Percentiles rank a stretch among this genome's conserved stretches.
Conservation (phyloP, 495 filamentous ascomycete genomes). For the Aspergillus heteromorphus region DNA sequence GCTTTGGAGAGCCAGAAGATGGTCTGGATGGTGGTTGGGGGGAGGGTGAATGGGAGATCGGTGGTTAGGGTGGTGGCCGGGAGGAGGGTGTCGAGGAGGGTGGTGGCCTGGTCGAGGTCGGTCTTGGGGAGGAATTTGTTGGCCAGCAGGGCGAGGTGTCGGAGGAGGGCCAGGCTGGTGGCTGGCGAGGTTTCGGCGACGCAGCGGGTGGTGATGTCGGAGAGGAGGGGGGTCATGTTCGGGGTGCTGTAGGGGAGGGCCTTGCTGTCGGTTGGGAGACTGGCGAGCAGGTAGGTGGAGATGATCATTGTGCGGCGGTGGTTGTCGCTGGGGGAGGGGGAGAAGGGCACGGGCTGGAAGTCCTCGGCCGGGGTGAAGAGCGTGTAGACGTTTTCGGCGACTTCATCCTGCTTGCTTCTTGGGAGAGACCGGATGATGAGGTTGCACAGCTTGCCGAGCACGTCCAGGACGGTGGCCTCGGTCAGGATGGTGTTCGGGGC, state of each 20-base stretch:
- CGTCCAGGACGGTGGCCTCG: constrained; percentile 52
- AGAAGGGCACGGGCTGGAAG: constrained; percentile 38
- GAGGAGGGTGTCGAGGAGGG: constrained; percentile 32
- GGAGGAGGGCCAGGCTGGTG: constrained; percentile 49
- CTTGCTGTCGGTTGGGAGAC: constrained; percentile 39
- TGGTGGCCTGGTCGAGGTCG: constrained; percentile 30
- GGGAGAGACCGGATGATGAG: constrained; percentile 54
- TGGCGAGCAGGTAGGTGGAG: constrained; percentile 58
- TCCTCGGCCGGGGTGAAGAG: constrained; percentile 41
- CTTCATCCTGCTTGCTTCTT: constrained; percentile 46
- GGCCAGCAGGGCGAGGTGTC: constrained; percentile 55
- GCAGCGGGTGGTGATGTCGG: constrained; percentile 36
- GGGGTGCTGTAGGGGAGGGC: constrained; percentile 29
- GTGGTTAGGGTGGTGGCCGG: constrained; percentile 14
- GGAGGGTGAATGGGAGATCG: constrained; percentile 6
- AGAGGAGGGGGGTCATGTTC: constrained; percentile 33
- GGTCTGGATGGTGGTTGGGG: constrained; percentile 30
- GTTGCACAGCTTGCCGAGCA: constrained; percentile 59
- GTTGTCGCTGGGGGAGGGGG: constrained; percentile 25
- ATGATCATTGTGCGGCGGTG: constrained; percentile 51
- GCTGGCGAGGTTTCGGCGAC: constrained; percentile 29
- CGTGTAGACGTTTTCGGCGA: constrained; percentile 52
- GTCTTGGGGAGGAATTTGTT: constrained; percentile 61
- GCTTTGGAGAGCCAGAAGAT: constrained; percentile 54
- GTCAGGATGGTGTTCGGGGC: constrained; percentile 41